Percentiles rank a stretch among this genome's conserved stretches.
Evolutionary conservation across 305 asterid genomes (phyloP).

Genomic region (Rubia occidens): DNA sequence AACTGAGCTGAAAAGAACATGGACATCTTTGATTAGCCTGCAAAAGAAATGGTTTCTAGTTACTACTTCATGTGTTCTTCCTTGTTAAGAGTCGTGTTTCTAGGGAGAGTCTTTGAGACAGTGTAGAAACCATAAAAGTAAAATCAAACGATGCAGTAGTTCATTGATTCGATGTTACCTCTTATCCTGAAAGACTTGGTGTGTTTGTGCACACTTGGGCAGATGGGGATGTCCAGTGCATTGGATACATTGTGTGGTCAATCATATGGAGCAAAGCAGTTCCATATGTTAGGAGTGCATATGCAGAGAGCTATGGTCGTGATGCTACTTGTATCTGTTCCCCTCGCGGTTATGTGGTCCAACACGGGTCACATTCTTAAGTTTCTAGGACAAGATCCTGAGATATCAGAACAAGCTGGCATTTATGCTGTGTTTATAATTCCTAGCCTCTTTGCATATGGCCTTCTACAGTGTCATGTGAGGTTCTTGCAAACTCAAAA

Average conservation of each 20-base stretch:
- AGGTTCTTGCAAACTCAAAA: conserved; percentile 69
- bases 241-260: conserved; percentile 80
- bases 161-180: neutral
- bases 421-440: conserved; percentile 52
- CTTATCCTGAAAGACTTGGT: neutral
- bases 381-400: conserved; percentile 58
- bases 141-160: neutral
- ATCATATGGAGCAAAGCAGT: conserved; percentile 67
- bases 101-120: too few species aligned
- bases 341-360: conserved; percentile 57
- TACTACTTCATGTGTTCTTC: neutral
- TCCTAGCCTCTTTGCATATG: conserved; percentile 58
- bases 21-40: neutral
- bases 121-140: too few species aligned
- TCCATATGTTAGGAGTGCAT: conserved; percentile 69
- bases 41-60: neutral
- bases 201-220: neutral
- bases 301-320: conserved; percentile 72
- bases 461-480: conserved; percentile 58
- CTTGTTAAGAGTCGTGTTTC: neutral
- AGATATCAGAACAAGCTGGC: conserved; percentile 64
- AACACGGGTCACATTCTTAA: conserved; percentile 48
- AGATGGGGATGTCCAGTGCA: conserved; percentile 87
- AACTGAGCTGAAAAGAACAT: neutral
- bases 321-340: conserved; percentile 44